These are phyloP conservation scores for Alternaria incomplexa DNA, from an alignment of 2,329 filamentous ascomycete species.

Conservation along the genomic window DNA sequence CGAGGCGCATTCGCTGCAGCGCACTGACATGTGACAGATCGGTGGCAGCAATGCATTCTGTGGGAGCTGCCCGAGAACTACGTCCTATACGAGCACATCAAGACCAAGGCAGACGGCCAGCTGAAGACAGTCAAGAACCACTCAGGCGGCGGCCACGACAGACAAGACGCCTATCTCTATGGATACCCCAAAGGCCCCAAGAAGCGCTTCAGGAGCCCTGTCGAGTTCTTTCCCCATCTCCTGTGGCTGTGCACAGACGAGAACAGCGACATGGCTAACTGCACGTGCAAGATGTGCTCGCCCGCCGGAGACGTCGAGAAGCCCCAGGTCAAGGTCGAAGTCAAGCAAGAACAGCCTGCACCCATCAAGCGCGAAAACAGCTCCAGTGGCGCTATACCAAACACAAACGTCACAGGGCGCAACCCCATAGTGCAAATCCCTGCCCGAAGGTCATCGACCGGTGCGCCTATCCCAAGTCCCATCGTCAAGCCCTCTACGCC, in stretches of 20 bases:
- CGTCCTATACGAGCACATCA: constrained; percentile 64
- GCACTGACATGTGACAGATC: constrained; percentile 46
- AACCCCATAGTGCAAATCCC: constrained; percentile 38
- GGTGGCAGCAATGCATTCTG: constrained; percentile 56
- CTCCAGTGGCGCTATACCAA: constrained; percentile 10
- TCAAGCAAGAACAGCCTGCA: constrained; percentile 24
- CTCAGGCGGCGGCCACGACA: constrained; percentile 58
- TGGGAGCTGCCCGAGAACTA: constrained; percentile 63
- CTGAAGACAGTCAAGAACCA: constrained; percentile 58
- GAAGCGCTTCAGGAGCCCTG: constrained; percentile 64
- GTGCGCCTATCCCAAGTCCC: constrained; percentile 31
- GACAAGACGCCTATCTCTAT: constrained; percentile 67
- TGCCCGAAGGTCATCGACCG: constrained; percentile 25
- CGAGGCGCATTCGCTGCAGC: neutral
- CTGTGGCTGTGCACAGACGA: constrained; percentile 63
- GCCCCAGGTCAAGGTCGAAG: constrained; percentile 30
- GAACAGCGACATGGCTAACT: constrained; percentile 60
- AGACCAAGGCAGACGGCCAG: constrained; percentile 57
- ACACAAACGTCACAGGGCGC: constrained; percentile 6
- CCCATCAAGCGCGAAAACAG: constrained; percentile 37
- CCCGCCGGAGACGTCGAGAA: constrained; percentile 54
- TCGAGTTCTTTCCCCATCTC: constrained; percentile 66
- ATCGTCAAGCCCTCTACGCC: constrained; percentile 21
- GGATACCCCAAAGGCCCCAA: constrained; percentile 63
- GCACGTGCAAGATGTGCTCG: constrained; percentile 63